These are phyloP conservation scores for Diplodia mutila DNA, from an alignment of 2,329 filamentous ascomycete species.

Conservation along the genomic window DNA sequence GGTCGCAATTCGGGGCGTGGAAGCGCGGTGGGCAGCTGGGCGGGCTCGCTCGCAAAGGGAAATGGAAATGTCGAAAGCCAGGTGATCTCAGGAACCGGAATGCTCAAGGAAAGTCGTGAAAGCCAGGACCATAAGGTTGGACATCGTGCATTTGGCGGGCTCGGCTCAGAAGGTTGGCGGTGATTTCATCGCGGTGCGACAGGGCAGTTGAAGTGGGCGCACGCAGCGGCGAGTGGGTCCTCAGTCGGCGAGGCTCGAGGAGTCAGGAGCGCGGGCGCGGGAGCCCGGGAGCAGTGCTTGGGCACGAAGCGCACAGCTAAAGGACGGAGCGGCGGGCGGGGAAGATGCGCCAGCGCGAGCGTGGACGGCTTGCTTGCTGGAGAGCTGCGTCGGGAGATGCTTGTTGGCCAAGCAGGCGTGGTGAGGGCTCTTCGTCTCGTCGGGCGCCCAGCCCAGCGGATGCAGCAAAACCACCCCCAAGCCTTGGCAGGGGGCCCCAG, in stretches of 20 bases:
- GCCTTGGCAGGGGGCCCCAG: not conserved
- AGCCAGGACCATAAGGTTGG: conserved; percentile 50
- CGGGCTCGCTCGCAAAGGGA: conserved; percentile 18
- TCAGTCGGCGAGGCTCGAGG: conserved; percentile 26
- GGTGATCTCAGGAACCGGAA: conserved; percentile 48
- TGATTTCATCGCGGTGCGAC: conserved; percentile 26
- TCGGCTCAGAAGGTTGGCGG: conserved; percentile 28
- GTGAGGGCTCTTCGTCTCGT: conserved; percentile 23
- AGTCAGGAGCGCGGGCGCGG: conserved; percentile 25
- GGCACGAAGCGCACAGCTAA: not conserved
- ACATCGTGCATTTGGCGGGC: conserved; percentile 56
- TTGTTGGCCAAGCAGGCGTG: conserved; percentile 19
- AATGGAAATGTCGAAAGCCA: conserved; percentile 27
- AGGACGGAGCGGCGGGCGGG: not conserved
- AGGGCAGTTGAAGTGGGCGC: conserved; percentile 26
- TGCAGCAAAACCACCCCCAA: not conserved
- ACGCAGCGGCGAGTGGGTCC: conserved; percentile 31
- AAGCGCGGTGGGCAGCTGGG: conserved; percentile 31
- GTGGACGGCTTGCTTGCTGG: conserved; percentile 10
- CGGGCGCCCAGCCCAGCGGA: conserved; percentile 6
- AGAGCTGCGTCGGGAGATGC: conserved; percentile 13
- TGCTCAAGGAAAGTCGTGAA: conserved; percentile 58
- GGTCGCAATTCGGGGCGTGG: conserved; percentile 21
- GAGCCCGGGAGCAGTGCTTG: conserved; percentile 14
- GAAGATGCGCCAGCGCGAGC: conserved; percentile 1